These are phyloP conservation scores for Neofusicoccum umdonicola DNA, from an alignment of 2,329 filamentous ascomycete species.

Conservation along the genomic window DNA sequence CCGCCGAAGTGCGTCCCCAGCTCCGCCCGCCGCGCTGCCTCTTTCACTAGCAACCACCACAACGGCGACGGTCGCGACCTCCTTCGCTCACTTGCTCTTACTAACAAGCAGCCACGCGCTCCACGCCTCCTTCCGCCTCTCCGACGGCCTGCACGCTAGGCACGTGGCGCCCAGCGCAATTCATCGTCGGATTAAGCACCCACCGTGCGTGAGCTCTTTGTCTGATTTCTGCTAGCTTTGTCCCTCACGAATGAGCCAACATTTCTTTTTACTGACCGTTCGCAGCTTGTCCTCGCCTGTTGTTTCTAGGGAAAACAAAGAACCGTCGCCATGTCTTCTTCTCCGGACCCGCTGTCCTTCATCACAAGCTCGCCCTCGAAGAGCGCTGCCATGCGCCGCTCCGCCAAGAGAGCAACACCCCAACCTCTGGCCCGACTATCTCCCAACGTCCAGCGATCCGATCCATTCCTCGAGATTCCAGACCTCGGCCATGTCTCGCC, in stretches of 20 bases:
- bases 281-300: neutral
- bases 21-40: neutral
- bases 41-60: neutral
- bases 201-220: neutral
- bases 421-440: conserved; percentile 6
- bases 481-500: conserved; percentile 29
- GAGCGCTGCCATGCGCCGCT: neutral
- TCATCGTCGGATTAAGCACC: neutral
- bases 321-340: conserved; percentile 24
- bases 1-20: neutral
- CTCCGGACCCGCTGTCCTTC: conserved; percentile 36
- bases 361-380: conserved; percentile 6
- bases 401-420: neutral
- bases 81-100: neutral
- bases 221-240: neutral
- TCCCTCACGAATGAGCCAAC: neutral
- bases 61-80: neutral
- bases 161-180: neutral
- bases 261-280: neutral
- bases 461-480: conserved; percentile 10
- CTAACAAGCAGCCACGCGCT: neutral
- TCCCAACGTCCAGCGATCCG: conserved; percentile 2
- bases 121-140: neutral
- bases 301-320: neutral
- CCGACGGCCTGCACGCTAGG: neutral